Base-by-base conservation (phyloP, 306 rosid genomes). In the Lathyrus tuberosus region DNA sequence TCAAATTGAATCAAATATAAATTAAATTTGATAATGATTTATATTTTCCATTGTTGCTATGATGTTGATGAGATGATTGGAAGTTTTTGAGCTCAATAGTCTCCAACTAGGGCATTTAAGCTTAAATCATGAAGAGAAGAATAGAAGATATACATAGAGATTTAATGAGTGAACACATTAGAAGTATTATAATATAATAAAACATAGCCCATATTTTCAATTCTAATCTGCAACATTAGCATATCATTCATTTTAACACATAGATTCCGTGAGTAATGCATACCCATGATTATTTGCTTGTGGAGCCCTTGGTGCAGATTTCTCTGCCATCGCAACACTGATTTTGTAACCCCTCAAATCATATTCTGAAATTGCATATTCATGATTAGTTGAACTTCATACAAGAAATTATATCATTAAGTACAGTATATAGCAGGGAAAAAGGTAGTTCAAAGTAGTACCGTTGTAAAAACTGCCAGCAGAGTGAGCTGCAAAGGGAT, bases 401-500 rank as follows among this genome's bases (percentile, higher is more conserved):
- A 18, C 5, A 1, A 47, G 20, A 54, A 52, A 47, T 13, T 41
- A 46, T 13, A 51, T 40, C 31, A 18, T 40, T 10, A 44, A 7
- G 10, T 35, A 6, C 9, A 35, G 10, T 16, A 37, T 11, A 8
- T 12, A 13, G 10, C 20, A 20, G 6, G 24, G 48, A 54, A 46
- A 20, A 41, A 14, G 53, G 53, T 9, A 51, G 53, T 22, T 48
- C 2, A 52, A 42, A 71, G 20, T 57, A 51, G 79, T 95, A 95
- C 99, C 81, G 8, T 91, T 87, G 81, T 84, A 95, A 80, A 95
- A 95, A 24, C 91, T 74, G 51, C 99, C 97, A 62, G 99, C 97
- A 51, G 99, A 70, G 77, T 95, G 99, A 40, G 99, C 97, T 46
- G 99, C 99, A 58, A 86, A 84, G 48, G 99, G 99, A 76, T 95